phyloP scores from a whole-genome alignment of 495 filamentous ascomycete species.

The Aspergillus saccharolyticus region DNA sequence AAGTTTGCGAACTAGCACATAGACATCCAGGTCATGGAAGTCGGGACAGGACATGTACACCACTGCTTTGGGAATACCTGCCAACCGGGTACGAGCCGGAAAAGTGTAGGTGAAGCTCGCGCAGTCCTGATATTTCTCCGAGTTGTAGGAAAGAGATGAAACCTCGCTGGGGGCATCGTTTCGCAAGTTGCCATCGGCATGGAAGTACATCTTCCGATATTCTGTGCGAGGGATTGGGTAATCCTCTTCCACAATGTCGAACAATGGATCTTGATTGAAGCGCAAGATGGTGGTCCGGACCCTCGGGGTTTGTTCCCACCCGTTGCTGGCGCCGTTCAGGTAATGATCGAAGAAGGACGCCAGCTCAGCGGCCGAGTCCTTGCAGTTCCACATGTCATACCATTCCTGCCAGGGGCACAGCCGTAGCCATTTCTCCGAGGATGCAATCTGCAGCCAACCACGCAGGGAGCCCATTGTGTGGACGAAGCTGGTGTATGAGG shows the following conservation, averaged over 20 bases:
- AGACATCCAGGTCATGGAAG: slow-evolving; percentile 36
- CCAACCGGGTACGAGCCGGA: slow-evolving; percentile 19
- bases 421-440: slow-evolving; percentile 26
- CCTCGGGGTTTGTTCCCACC: slow-evolving; percentile 36
- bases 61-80: slow-evolving; percentile 30
- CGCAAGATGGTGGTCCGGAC: slow-evolving; percentile 26
- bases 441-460: slow-evolving; percentile 26
- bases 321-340: slow-evolving; percentile 34
- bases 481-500: slow-evolving; percentile 25
- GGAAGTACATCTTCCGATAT: slow-evolving; percentile 28
- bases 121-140: slow-evolving; percentile 16
- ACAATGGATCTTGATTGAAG: slow-evolving; percentile 21
- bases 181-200: slow-evolving; percentile 5
- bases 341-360: slow-evolving; percentile 36
- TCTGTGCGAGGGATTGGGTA: slow-evolving; percentile 30
- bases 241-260: slow-evolving; percentile 21
- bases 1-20: slow-evolving; percentile 33
- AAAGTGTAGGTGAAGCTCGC: slow-evolving; percentile 31
- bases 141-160: slow-evolving; percentile 19
- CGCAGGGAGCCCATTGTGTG: slow-evolving; percentile 37
- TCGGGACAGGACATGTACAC: slow-evolving; percentile 37
- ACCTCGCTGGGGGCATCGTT: neutral
- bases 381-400: slow-evolving; percentile 33
- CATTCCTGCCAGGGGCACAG: slow-evolving; percentile 35
- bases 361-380: slow-evolving; percentile 25